phyloP scores from a whole-genome alignment of 1,139 yeast genomes.

The Candida sp. region DNA sequence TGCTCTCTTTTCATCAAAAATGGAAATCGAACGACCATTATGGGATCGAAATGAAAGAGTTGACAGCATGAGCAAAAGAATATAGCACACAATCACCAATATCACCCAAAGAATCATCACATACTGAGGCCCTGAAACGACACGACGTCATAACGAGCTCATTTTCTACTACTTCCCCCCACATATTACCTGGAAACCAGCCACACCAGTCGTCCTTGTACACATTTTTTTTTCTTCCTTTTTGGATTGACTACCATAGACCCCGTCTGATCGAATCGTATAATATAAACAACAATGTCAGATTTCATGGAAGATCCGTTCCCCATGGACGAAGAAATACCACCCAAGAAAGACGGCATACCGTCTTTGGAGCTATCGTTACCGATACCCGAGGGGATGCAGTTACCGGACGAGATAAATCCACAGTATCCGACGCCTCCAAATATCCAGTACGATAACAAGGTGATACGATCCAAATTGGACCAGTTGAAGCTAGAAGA shows the following conservation, averaged over 20 bases:
- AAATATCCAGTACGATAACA: constrained; percentile 23
- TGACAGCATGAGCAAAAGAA: constrained; percentile 1
- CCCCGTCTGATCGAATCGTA: neutral
- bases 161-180: neutral
- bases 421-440: constrained; percentile 21
- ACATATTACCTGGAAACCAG: neutral
- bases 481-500: constrained; percentile 31
- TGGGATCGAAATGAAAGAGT: neutral
- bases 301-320: constrained; percentile 47
- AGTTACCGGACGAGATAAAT: constrained; percentile 17
- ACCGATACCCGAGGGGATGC: constrained; percentile 1
- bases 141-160: neutral
- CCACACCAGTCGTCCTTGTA: neutral
- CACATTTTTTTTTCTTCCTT: neutral
- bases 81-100: neutral
- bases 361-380: constrained; percentile 4
- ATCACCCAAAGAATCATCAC: neutral
- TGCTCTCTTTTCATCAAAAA: neutral
- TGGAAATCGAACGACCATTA: constrained; percentile 3
- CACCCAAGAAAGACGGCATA: neutral
- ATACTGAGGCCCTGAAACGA: neutral
- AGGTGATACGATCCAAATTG: constrained; percentile 38
- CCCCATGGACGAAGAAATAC: constrained; percentile 50
- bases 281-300: constrained; percentile 20
- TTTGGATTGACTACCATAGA: neutral